Evolutionary conservation across 2,329 filamentous ascomycete species (phyloP), one percentile per base, ranked within the genome.

Genomic region (Aspergillus vadensis): DNA sequence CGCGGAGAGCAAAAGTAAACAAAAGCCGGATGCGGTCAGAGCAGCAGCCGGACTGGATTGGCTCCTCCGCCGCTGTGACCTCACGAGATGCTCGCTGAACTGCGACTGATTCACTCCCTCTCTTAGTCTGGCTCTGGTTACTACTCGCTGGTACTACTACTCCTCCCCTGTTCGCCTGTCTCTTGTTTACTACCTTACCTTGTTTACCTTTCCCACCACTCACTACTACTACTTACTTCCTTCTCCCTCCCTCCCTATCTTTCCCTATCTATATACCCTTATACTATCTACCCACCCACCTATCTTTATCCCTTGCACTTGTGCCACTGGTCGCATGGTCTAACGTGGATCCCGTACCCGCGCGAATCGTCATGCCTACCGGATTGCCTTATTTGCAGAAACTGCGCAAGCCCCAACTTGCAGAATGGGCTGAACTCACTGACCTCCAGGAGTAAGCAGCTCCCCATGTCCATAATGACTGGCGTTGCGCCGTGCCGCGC

Each of bases 381-480:
- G 80, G 79, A 67, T 86, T 89, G 73, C 86, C 87, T 69, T 96
- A 90, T 86, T 83, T 97, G 74, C 85, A 88, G 77, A 84, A 85
- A 76, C 90, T 95, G 84, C 89, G 90, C 81, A 96, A 96, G 83
- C 83, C 83, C 69, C 91, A 94, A 66, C 85, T 97, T 59, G 77
- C 86, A 69, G 88, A 91, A 64, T 82, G 96, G 63, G 91, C 91
- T 61, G 85, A 91, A 66, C 79, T 83, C 50, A 84, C 90, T 63
- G 89, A 89, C 60, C 81, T 94, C 57, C 83, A 86, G 73, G 85
- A 90, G 92, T 96, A 86, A 72, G 88, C 85, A 63, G 63, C 63
- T 65, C 65, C 60, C 49, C 43, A 38, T 43, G 48, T 47, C 41
- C 12, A 14, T 36, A 5, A 14, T 36, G 32, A 36, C 12, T 36